phyloP scores from a whole-genome alignment of 2,329 filamentous ascomycete species.

The Aspergillus terreus region DNA sequence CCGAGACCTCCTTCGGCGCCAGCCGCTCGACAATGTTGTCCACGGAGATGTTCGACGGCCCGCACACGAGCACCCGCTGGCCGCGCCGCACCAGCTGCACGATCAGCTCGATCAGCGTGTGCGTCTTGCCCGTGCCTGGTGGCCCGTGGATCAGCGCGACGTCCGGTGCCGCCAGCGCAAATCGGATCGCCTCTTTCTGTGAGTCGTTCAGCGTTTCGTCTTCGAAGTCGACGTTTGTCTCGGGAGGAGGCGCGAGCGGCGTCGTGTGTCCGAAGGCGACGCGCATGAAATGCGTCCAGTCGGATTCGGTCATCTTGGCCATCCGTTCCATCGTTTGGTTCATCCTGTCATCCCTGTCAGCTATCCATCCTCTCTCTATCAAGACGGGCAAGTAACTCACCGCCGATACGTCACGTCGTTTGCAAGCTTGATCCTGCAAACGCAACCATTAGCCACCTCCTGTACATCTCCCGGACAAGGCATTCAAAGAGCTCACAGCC shows the following conservation, averaged over 20 bases:
- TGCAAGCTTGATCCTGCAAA: slow-evolving; percentile 59
- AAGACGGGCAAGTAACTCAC: slow-evolving; percentile 25
- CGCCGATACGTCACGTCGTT: slow-evolving; percentile 65
- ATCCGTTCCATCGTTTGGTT: slow-evolving; percentile 61
- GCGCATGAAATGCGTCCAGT: slow-evolving; percentile 56
- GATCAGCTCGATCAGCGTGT: slow-evolving; percentile 92
- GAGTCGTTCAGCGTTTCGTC: slow-evolving; percentile 58
- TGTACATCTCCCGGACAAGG: neutral
- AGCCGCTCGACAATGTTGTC: slow-evolving; percentile 97
- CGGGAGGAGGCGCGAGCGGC: slow-evolving; percentile 49
- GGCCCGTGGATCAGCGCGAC: slow-evolving; percentile 91
- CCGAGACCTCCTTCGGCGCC: slow-evolving; percentile 68
- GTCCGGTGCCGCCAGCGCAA: slow-evolving; percentile 76
- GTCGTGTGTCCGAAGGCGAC: slow-evolving; percentile 59
- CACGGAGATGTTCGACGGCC: slow-evolving; percentile 93
- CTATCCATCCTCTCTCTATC: neutral
- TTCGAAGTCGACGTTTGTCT: slow-evolving; percentile 46
- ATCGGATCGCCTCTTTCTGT: slow-evolving; percentile 65
- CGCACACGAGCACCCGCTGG: slow-evolving; percentile 82
- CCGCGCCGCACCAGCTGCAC: slow-evolving; percentile 76
- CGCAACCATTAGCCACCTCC: neutral
- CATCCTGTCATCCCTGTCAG: slow-evolving; percentile 44
- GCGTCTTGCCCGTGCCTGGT: slow-evolving; percentile 94
- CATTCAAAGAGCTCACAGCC: slow-evolving; percentile 50
- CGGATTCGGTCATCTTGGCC: slow-evolving; percentile 52